phyloP scores from a whole-genome alignment of 2,329 filamentous ascomycete genomes.

The Aureobasidium zeae region DNA sequence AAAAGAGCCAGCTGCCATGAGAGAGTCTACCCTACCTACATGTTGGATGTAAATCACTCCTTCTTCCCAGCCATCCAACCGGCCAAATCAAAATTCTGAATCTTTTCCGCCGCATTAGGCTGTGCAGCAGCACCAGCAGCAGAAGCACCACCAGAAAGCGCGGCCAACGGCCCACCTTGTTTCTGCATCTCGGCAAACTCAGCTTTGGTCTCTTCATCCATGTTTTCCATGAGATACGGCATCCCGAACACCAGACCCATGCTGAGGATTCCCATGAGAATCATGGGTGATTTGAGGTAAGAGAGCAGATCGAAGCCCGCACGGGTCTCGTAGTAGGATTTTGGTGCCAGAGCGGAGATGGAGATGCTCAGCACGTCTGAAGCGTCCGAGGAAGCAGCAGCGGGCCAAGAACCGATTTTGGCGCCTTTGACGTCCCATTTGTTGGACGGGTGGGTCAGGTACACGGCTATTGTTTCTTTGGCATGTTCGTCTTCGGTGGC shows the following conservation, averaged over 20 bases:
- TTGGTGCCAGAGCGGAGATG: constrained; percentile 51
- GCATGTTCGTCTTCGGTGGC: constrained; percentile 17
- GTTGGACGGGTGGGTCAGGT: constrained; percentile 82
- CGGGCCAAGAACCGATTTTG: constrained; percentile 35
- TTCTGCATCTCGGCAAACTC: constrained; percentile 90
- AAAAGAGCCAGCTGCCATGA: no score
- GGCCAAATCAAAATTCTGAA: constrained; percentile 59
- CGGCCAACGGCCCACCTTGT: no score
- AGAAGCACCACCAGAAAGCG: constrained; percentile 41
- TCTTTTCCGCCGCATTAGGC: constrained; percentile 41
- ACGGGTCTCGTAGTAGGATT: constrained; percentile 69
- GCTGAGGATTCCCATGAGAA: constrained; percentile 76
- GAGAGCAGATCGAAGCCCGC: constrained; percentile 57
- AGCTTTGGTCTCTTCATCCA: constrained; percentile 92
- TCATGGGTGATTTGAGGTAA: constrained; percentile 92
- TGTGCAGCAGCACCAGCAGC: constrained; percentile 12
- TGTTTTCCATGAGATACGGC: constrained; percentile 92
- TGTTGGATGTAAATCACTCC: no score
- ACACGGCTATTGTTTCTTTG: constrained; percentile 49
- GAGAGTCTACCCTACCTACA: no score
- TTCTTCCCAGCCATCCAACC: constrained; percentile 55
- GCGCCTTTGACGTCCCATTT: constrained; percentile 84
- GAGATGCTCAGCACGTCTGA: constrained; percentile 46
- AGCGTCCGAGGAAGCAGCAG: constrained; percentile 19
- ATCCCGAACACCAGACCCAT: constrained; percentile 81